These are phyloP conservation scores for Daldinia sp. DNA, from an alignment of 2,329 filamentous ascomycete species.

Conservation along the genomic window DNA sequence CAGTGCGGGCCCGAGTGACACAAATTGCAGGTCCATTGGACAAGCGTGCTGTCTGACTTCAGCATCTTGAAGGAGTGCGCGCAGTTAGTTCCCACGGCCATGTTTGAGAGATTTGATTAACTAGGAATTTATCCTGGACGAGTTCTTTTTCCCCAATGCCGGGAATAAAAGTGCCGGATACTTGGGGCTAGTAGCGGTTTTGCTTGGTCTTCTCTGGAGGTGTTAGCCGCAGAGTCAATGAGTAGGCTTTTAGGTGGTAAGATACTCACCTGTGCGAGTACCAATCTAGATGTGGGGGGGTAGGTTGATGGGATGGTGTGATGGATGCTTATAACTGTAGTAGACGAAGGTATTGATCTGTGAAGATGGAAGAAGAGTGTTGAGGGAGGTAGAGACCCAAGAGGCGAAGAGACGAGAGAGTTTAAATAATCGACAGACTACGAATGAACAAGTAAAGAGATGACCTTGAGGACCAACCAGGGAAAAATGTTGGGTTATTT, in stretches of 20 bases:
- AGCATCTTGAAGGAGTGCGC: conserved; percentile 70
- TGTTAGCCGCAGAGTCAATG: conserved; percentile 10
- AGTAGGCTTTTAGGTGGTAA: neutral
- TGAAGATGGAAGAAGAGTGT: neutral
- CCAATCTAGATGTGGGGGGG: conserved; percentile 2
- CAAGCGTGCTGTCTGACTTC: conserved; percentile 71
- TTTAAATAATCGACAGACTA: conserved; percentile 37
- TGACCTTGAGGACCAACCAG: conserved; percentile 31
- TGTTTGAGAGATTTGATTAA: conserved; percentile 43
- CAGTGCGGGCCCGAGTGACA: conserved; percentile 72
- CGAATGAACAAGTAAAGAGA: conserved; percentile 14
- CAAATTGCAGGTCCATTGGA: conserved; percentile 72
- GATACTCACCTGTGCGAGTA: conserved; percentile 23
- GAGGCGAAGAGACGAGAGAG: conserved; percentile 27
- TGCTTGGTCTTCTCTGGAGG: conserved; percentile 20
- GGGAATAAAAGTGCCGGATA: conserved; percentile 7
- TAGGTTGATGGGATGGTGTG: conserved; percentile 3
- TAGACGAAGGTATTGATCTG: neutral
- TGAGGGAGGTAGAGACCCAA: neutral
- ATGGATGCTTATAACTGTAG: conserved; percentile 4
- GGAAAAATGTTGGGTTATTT: conserved; percentile 21
- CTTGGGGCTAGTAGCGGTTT: neutral
- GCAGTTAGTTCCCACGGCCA: conserved; percentile 66
- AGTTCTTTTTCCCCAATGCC: conserved; percentile 13
- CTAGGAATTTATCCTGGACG: conserved; percentile 21